Evolutionary conservation across 192 early-diverging fungal species (phyloP), one percentile per base, ranked within the genome.

Genomic region (Coemansia interrupta): DNA sequence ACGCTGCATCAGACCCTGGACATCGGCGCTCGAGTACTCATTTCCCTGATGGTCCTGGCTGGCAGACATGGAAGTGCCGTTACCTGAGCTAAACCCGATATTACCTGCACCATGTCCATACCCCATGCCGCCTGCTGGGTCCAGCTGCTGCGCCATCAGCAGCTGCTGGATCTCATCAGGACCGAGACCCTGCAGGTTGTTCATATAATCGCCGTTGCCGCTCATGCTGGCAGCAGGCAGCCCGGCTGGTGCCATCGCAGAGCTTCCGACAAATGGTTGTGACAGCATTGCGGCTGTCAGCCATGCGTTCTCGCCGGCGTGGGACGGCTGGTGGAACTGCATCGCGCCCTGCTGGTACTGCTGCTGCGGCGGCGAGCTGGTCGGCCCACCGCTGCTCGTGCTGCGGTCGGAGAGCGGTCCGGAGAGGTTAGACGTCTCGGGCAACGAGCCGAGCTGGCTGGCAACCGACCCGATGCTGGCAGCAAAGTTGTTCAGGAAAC

Each of bases 401-500:
- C 47, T 24, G 47, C 47, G 47, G 47, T 49, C 43, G 17, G 43
- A n/a, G 4, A 19, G 17, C 17, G 15, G 43, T n/a, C 43, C 43
- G 1, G 43, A 45, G 3, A 17, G 19, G 0, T 7, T 19, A 9
- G 51, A n/a, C 1, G 43, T 4, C 30, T 32, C 32, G 11, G 51
- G 30, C 18, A 54, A 18, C 1, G 63, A 62, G 14, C 69, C 74
- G 0, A 79, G 63, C 42, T 79, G 76, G 60, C 44, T 73, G 15
- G 76, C 71, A 6, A 73, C 55, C 0, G 71, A 61, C 3, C 76
- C 76, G 8, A 79, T 68, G 40, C 70, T 79, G 11, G 68, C 71
- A 0, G 76, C 76, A 70, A 79, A 79, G 51, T 52, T 72, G 44
- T 44, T 68, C 28, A 79, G 53, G 39, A 79, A 79, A 18, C 71